These are phyloP conservation scores for Barbarea vulgaris DNA, from an alignment of 345 rosid genomes.

Conservation along the genomic window DNA sequence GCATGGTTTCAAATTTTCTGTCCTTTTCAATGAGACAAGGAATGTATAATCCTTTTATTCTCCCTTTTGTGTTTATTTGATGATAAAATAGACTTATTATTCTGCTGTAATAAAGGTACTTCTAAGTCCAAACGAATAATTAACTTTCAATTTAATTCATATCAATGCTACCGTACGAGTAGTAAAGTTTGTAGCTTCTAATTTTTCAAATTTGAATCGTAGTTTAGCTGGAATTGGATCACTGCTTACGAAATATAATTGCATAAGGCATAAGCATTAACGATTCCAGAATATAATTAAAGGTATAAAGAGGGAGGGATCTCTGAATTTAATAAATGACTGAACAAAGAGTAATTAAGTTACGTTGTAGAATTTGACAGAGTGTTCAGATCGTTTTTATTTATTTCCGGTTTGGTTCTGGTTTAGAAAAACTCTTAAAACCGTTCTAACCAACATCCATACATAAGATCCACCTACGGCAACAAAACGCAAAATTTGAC, in stretches of 20 bases:
- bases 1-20: conserved; percentile 30
- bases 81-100: not conserved
- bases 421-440: not conserved
- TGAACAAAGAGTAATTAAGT: not conserved
- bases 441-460: not conserved
- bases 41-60: conserved; percentile 15
- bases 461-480: not conserved
- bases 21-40: conserved; percentile 23
- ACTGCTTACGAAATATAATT: not conserved
- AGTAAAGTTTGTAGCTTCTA: conserved; percentile 9
- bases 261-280: not conserved
- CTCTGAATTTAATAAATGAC: not conserved
- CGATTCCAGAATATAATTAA: not conserved
- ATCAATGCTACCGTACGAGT: conserved; percentile 16
- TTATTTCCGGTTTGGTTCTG: not conserved
- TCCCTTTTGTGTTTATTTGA: conserved; percentile 25
- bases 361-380: no score
- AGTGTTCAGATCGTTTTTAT: no score
- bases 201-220: conserved; percentile 22
- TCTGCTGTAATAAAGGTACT: not conserved
- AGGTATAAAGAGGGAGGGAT: not conserved
- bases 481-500: conserved; percentile 20
- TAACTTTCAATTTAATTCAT: not conserved
- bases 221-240: not conserved
- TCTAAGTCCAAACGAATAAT: not conserved